phyloP scores from a whole-genome alignment of 2,329 filamentous ascomycete species.

The Fusarium xylarioides region DNA sequence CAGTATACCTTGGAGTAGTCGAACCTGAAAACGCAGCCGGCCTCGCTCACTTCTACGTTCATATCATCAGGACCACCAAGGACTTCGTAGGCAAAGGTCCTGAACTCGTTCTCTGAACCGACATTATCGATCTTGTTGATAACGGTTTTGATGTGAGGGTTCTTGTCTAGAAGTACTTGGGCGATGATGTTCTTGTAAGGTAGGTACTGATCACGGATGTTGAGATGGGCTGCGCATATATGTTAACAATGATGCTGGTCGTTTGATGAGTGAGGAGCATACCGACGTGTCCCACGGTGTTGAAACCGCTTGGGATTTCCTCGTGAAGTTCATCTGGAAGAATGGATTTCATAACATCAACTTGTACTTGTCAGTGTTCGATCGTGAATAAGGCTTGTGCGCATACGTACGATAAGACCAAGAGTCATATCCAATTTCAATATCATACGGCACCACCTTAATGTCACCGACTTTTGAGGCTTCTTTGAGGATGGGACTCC shows the following conservation, averaged over 20 bases:
- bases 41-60: conserved; percentile 83
- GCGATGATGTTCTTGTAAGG: conserved; percentile 90
- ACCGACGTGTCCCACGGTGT: conserved; percentile 87
- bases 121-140: conserved; percentile 97
- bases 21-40: conserved; percentile 87
- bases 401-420: conserved; percentile 78
- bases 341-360: conserved; percentile 83
- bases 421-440: conserved; percentile 82
- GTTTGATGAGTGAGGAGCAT: conserved; percentile 43
- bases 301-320: conserved; percentile 87
- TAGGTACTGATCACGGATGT: conserved; percentile 82
- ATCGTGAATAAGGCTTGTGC: not conserved
- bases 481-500: conserved; percentile 75
- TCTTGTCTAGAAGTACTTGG: conserved; percentile 89
- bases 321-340: conserved; percentile 82
- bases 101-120: conserved; percentile 83
- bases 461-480: conserved; percentile 75
- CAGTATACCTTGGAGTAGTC: conserved; percentile 98
- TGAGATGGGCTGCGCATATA: conserved; percentile 76
- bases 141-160: conserved; percentile 81
- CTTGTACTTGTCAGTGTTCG: conserved; percentile 51
- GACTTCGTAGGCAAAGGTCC: conserved; percentile 93
- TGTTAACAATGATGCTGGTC: not conserved
- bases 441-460: conserved; percentile 76
- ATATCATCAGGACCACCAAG: conserved; percentile 83